These are phyloP conservation scores for Rhizophagus clarus DNA, from an alignment of 192 early-diverging fungal species.

Conservation along the genomic window DNA sequence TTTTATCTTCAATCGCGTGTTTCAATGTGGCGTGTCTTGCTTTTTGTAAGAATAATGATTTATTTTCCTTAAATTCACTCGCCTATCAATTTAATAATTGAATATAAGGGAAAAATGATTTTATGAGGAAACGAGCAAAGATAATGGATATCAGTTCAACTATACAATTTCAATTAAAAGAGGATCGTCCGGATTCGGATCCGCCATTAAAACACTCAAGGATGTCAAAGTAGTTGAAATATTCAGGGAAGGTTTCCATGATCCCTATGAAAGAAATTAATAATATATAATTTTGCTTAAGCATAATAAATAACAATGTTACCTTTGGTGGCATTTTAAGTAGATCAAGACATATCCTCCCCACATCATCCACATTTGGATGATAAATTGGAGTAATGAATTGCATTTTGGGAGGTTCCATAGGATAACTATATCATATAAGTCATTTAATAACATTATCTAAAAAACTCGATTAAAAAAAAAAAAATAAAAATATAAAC, in stretches of 20 bases:
- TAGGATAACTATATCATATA: constrained; percentile 55
- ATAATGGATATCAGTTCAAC: neutral
- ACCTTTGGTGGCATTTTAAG: constrained; percentile 59
- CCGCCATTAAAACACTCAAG: constrained; percentile 56
- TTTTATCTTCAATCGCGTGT: neutral
- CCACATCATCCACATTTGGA: constrained; percentile 78
- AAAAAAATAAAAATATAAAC: neutral
- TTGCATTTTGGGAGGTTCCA: constrained; percentile 70
- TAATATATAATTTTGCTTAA: neutral
- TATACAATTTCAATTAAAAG: constrained; percentile 68
- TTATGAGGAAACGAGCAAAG: neutral
- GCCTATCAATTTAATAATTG: constrained; percentile 42
- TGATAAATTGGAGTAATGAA: constrained; percentile 81
- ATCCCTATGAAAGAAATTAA: constrained; percentile 41
- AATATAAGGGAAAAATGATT: neutral
- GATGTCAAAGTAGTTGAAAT: constrained; percentile 63
- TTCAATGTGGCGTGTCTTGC: constrained; percentile 43
- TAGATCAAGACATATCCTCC: constrained; percentile 75
- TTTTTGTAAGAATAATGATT: constrained; percentile 44
- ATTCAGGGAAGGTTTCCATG: constrained; percentile 72
- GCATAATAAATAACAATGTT: neutral
- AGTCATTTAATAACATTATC: neutral
- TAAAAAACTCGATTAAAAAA: no score
- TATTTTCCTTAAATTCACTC: constrained; percentile 51
- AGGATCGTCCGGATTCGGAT: constrained; percentile 78